Conservation (phyloP, 441 rosid genomes). For the Adansonia madagascariensis region DNA sequence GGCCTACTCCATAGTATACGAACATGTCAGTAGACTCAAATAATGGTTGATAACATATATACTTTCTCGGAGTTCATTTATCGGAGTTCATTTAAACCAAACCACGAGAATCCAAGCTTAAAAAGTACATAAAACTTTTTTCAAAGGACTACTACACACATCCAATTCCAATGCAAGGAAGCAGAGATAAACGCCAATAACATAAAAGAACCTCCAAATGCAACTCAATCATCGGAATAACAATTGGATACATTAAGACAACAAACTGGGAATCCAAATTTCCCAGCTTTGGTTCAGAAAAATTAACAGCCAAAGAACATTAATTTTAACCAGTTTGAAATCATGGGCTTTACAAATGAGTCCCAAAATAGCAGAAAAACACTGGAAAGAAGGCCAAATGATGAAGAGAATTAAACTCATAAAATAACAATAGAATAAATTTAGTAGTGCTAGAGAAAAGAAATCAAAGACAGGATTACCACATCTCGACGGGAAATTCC, state of each 20-base stretch:
- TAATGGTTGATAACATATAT: neutral
- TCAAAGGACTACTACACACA: neutral
- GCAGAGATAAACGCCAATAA: neutral
- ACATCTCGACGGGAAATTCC: slow-evolving; percentile 69
- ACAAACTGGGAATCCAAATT: neutral
- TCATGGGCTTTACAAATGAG: neutral
- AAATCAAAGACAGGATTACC: slow-evolving; percentile 38
- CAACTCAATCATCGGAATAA: neutral
- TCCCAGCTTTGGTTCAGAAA: neutral
- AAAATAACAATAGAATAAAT: neutral
- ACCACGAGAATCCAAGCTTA: neutral
- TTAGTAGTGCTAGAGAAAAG: neutral
- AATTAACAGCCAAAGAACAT: neutral
- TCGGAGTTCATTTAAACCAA: neutral
- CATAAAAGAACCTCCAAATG: neutral
- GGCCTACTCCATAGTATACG: neutral
- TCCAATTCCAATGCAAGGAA: slow-evolving; percentile 3
- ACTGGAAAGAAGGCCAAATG: neutral
- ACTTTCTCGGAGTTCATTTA: neutral
- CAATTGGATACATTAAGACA: neutral
- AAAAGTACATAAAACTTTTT: neutral
- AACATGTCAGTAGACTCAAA: neutral
- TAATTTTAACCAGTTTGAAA: neutral
- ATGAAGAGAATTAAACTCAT: neutral
- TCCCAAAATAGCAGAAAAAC: neutral